Evolutionary conservation across 805 yeast species (phyloP), one percentile per base, ranked within the genome.

Genomic region (Saccharomycopsis guyanensis): DNA sequence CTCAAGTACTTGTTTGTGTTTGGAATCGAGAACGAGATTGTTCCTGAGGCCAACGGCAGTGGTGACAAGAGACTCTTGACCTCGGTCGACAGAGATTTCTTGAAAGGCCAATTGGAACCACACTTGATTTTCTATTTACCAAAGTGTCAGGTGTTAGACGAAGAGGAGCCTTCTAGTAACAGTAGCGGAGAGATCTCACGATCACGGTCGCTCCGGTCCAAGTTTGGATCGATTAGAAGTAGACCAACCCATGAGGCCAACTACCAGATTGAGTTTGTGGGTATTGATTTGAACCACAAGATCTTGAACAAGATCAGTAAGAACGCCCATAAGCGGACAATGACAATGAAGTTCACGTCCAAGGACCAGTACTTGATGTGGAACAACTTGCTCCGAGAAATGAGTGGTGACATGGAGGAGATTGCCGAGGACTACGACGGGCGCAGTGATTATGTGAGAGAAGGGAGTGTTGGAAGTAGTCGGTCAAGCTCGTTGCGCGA

Each of bases 311-410:
- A 47, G 31, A 41, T 50, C 42, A 48, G 51, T 34, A 47, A 50
- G 33, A 50, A 42, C 34, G 53, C 51, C 18, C 53, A 50, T 24
- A 50, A 44, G 36, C 35, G 53, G 24, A 50, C 51, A 2, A 50
- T 50, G 25, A 35, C 45, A 6, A 43, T 50, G 49, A 50, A 47
- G 27, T 50, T 50, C 29, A 22, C 16, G 2, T 16, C 42, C 29
- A 40, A 24, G 18, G 53, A 44, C 5, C 53, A 50, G 33, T 50
- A 39, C 42, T 40, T 34, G 22, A 33, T 48, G 10, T 50, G 53
- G 53, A 43, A 41, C 34, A 47, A 35, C 16, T 43, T 50, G 43
- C 35, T 50, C 18, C 40, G 51, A 27, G 49, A 47, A 31, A 48
- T 45, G 49, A 48, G 52, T 22, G 52, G 52, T 6, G 52, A 45